Conservation (phyloP, 192 early-diverging fungal genomes). For the Linnemannia zychae region DNA sequence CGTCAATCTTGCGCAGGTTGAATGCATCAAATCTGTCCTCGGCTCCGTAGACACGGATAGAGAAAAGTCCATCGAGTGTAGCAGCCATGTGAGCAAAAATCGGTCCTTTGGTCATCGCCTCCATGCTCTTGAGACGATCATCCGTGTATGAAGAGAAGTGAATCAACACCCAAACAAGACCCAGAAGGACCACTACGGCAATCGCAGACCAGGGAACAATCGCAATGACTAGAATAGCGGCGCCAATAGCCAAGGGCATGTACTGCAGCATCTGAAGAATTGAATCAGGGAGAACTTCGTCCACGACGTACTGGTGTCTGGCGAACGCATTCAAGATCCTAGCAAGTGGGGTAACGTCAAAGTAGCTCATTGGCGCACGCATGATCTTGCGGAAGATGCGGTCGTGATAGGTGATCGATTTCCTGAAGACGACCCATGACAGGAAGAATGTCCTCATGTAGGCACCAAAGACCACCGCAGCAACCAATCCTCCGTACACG, state of each 20-base stretch:
- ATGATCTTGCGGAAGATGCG: conserved; percentile 71
- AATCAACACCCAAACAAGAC: conserved; percentile 60
- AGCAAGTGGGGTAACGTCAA: conserved; percentile 79
- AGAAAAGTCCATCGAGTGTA: conserved; percentile 78
- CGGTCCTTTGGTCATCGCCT: conserved; percentile 76
- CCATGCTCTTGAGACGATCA: conserved; percentile 68
- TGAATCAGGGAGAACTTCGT: conserved; percentile 56
- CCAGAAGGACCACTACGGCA: conserved; percentile 59
- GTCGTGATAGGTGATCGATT: conserved; percentile 70
- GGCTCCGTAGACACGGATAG: conserved; percentile 74
- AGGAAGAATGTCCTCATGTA: conserved; percentile 68
- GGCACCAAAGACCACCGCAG: conserved; percentile 65
- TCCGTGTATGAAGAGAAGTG: conserved; percentile 60
- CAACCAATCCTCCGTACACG: conserved; percentile 69
- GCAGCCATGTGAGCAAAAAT: conserved; percentile 81
- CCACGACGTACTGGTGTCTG: conserved; percentile 54
- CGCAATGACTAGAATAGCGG: conserved; percentile 68
- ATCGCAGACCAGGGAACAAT: conserved; percentile 76
- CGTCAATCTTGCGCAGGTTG: conserved; percentile 73
- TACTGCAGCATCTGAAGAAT: conserved; percentile 57
- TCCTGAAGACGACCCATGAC: conserved; percentile 61
- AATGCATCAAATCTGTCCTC: conserved; percentile 68
- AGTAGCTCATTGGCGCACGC: conserved; percentile 76
- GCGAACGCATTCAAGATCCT: conserved; percentile 77
- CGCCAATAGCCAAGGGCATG: conserved; percentile 59